phyloP scores from a whole-genome alignment of 176 grass and related monocot genomes.

The Hyparrhenia diplandra region DNA sequence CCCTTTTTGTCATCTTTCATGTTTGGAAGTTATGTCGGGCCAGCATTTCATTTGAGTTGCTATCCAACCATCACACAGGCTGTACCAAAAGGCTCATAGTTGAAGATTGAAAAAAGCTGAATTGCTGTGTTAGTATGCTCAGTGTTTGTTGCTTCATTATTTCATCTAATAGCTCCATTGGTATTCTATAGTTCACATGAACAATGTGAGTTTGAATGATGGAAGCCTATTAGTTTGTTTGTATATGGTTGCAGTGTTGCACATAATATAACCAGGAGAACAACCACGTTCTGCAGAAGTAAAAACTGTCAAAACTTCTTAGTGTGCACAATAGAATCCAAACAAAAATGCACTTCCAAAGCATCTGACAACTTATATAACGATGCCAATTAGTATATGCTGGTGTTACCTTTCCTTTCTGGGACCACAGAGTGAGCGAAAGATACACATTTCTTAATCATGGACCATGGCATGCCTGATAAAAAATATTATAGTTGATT shows the following conservation, averaged over 20 bases:
- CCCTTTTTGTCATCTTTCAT: conserved; percentile 45
- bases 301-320: background rate
- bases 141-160: background rate
- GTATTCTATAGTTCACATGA: background rate
- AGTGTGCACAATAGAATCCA: background rate
- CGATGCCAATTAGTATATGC: background rate
- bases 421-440: conserved; percentile 5
- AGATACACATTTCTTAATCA: conserved; percentile 14
- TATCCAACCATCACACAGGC: conserved; percentile 21
- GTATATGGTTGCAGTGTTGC: background rate
- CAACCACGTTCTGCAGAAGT: background rate
- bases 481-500: conserved; percentile 12
- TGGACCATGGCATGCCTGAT: conserved; percentile 1
- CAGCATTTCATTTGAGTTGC: conserved; percentile 22
- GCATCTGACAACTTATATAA: conserved; percentile 6
- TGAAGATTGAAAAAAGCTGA: background rate
- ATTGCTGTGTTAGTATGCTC: background rate
- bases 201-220: background rate
- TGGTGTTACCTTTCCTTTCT: conserved; percentile 15
- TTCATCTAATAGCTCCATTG: background rate
- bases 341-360: conserved; percentile 7
- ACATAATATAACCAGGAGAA: background rate
- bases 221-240: background rate
- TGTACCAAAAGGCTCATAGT: conserved; percentile 7
- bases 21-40: conserved; percentile 36